Evolutionary conservation across 164 flowering plant genomes (phyloP).

Genomic region (Liquidambar formosana): DNA sequence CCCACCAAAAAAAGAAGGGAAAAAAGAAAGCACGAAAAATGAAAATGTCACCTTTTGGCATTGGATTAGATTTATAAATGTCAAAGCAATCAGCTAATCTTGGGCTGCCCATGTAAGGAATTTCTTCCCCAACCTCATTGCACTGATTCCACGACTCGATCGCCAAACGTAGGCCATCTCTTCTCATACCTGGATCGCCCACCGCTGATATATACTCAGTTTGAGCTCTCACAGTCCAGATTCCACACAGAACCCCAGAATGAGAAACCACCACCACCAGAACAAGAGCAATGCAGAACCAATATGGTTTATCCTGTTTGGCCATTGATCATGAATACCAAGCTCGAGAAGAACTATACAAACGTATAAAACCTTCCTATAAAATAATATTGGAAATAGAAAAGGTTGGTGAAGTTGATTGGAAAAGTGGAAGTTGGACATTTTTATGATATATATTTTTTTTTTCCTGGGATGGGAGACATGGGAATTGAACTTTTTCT

Average conservation of each 20-base stretch:
- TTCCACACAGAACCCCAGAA: slow-evolving; percentile 2
- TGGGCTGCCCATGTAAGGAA: slow-evolving; percentile 59
- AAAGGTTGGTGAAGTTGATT: neutral
- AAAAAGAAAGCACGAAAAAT: neutral
- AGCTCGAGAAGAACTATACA: neutral
- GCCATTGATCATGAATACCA: slow-evolving; percentile 14
- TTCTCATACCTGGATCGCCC: slow-evolving; percentile 63
- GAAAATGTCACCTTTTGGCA: too few relatives aligned
- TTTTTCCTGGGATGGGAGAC: too few relatives aligned
- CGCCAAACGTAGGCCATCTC: slow-evolving; percentile 52
- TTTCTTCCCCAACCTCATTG: slow-evolving; percentile 69
- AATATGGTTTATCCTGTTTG: neutral
- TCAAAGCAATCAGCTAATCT: slow-evolving; percentile 74
- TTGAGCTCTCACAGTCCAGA: slow-evolving; percentile 2
- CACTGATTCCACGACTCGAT: slow-evolving; percentile 73
- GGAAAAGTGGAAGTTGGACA: neutral
- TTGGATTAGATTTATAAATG: slow-evolving; percentile 29
- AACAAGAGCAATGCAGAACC: slow-evolving; percentile 5
- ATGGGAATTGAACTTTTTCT: neutral
- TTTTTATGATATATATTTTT: too few relatives aligned
- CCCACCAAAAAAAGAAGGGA: too few relatives aligned
- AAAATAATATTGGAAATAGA: neutral
- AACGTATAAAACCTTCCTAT: neutral
- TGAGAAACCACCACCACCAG: slow-evolving; percentile 3
- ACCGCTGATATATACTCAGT: slow-evolving; percentile 43